phyloP scores from a whole-genome alignment of 305 asterid genomes.

The Solanum hybrid region DNA sequence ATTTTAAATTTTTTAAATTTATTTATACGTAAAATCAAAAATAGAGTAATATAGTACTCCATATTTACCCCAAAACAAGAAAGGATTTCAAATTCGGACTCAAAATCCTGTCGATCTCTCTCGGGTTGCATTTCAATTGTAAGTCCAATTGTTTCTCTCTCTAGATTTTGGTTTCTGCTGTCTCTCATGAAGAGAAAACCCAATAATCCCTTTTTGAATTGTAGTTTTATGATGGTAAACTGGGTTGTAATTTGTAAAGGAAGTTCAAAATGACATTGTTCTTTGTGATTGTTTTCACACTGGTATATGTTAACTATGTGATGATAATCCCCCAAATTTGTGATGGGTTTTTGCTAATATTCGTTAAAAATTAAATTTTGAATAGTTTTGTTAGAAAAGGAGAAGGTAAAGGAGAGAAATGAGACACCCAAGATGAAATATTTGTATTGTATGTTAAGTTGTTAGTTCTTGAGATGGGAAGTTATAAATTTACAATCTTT shows the following conservation, averaged over 20 bases:
- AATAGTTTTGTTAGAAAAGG: neutral
- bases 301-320: neutral
- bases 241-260: neutral
- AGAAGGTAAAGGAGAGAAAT: neutral
- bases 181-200: neutral
- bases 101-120: neutral
- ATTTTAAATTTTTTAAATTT: too few relatives aligned
- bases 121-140: neutral
- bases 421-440: neutral
- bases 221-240: neutral
- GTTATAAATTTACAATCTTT: neutral
- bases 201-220: neutral
- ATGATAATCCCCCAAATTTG: neutral
- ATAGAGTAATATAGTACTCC: neutral
- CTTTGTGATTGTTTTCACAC: neutral
- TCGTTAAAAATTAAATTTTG: neutral
- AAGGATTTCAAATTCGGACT: neutral
- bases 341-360: neutral
- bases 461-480: neutral
- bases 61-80: neutral
- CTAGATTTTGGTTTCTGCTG: neutral
- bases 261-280: neutral
- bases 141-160: neutral
- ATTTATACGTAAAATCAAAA: neutral
- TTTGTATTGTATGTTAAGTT: neutral